Evolutionary conservation across 345 rosid genomes (phyloP).

Genomic region (Citrus medica): DNA sequence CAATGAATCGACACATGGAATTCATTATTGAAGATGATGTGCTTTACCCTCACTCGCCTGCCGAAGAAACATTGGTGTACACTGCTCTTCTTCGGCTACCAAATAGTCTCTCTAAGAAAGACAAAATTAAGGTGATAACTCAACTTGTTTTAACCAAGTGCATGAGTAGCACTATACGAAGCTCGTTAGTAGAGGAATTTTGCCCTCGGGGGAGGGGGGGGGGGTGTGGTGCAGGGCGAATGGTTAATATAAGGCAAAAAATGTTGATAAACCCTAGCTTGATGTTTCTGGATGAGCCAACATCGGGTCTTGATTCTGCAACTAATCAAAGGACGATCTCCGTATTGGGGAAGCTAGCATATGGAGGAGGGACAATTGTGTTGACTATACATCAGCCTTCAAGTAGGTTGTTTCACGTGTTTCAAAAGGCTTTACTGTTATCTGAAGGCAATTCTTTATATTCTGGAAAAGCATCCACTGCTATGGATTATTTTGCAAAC

Average conservation of each 20-base stretch:
- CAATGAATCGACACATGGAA: slow-evolving; percentile 37
- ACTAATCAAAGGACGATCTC: slow-evolving; percentile 54
- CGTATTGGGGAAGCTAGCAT: slow-evolving; percentile 32
- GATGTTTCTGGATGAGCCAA: slow-evolving; percentile 52
- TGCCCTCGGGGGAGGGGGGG: too few species aligned
- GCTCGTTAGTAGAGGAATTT: slow-evolving; percentile 34
- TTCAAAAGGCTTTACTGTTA: slow-evolving; percentile 47
- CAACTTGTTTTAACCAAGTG: slow-evolving; percentile 42
- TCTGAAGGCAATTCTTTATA: slow-evolving; percentile 52
- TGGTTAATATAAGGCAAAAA: slow-evolving; percentile 60
- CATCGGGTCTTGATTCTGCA: slow-evolving; percentile 58
- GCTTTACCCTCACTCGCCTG: slow-evolving; percentile 48
- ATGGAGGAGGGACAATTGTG: slow-evolving; percentile 37
- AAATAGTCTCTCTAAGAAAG: slow-evolving; percentile 25
- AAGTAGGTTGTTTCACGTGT: slow-evolving; percentile 54
- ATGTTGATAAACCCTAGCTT: slow-evolving; percentile 58
- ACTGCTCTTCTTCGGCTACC: slow-evolving; percentile 34
- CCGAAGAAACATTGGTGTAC: slow-evolving; percentile 25
- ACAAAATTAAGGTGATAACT: slow-evolving; percentile 31
- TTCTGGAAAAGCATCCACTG: slow-evolving; percentile 40
- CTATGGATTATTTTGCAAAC: slow-evolving; percentile 44
- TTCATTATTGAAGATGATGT: slow-evolving; percentile 66
- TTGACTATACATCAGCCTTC: slow-evolving; percentile 70
- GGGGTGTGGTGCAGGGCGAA: too few species aligned
- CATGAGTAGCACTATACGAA: slow-evolving; percentile 39